Percentiles rank a stretch among this genome's conserved stretches.
Conservation (phyloP, 2,329 filamentous ascomycete species). For the Corinectria fuckeliana region DNA sequence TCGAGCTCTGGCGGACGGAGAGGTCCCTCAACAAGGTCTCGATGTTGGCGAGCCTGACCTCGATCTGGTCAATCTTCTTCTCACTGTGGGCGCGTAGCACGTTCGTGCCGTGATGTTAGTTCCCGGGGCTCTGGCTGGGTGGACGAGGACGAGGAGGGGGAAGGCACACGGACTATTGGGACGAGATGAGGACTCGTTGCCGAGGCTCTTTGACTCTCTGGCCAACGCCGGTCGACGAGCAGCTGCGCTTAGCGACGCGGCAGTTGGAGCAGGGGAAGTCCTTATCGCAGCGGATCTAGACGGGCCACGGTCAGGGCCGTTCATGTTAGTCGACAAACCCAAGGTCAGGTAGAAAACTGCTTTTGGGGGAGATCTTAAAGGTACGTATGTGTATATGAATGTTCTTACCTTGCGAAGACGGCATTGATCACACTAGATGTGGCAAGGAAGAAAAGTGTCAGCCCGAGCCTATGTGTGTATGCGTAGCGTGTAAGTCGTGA, state of each 20-base stretch:
- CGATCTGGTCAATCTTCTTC: conserved; percentile 59
- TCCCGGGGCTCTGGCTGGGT: conserved; percentile 4
- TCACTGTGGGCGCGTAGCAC: conserved; percentile 47
- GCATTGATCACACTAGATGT: conserved; percentile 53
- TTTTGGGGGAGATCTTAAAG: too few species aligned
- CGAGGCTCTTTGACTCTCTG: conserved; percentile 62
- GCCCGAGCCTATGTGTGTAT: not conserved
- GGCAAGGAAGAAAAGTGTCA: not conserved
- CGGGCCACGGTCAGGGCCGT: conserved; percentile 24
- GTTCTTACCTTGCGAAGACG: conserved; percentile 49
- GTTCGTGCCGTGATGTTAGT: not conserved
- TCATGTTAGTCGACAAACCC: conserved; percentile 10
- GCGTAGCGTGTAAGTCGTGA: conserved; percentile 2
- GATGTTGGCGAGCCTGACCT: conserved; percentile 52
- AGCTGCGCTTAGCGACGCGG: conserved; percentile 57
- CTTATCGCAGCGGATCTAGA: conserved; percentile 65
- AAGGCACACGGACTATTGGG: conserved; percentile 60
- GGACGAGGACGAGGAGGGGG: not conserved
- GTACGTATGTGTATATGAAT: not conserved
- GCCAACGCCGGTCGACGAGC: conserved; percentile 61
- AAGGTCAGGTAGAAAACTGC: too few species aligned
- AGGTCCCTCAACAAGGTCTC: conserved; percentile 51
- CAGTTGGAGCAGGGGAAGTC: conserved; percentile 65
- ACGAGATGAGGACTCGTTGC: conserved; percentile 64
- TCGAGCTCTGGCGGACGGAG: conserved; percentile 35